These are phyloP conservation scores for Pseudonitzschia multiseries DNA, from an alignment of 108 stramenopile species.

Conservation along the genomic window DNA sequence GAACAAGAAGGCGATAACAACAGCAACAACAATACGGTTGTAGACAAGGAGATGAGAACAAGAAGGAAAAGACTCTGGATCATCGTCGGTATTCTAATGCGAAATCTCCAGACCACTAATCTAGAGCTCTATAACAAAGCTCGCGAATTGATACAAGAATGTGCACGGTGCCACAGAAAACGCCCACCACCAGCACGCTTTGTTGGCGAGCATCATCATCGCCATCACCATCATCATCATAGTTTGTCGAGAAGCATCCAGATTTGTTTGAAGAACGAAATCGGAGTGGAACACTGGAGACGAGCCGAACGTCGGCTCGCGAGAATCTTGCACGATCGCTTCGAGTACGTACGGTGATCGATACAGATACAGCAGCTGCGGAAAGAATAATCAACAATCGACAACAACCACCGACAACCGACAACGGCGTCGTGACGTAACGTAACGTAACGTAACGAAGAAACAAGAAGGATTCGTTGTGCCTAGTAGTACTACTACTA, in stretches of 20 bases:
- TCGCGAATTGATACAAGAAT: background rate
- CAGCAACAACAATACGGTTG: slow-evolving; percentile 18
- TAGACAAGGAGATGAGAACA: slow-evolving; percentile 17
- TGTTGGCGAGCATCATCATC: background rate
- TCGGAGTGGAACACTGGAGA: slow-evolving; percentile 13
- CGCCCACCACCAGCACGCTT: background rate
- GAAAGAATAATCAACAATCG: no score
- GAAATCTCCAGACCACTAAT: background rate
- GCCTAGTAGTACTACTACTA: no score
- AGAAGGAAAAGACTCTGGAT: slow-evolving; percentile 19
- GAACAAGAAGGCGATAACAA: background rate
- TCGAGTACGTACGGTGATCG: background rate
- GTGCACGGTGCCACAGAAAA: background rate
- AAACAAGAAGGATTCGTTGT: no score
- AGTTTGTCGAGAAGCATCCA: slow-evolving; percentile 10
- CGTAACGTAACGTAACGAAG: no score
- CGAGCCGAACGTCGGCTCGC: slow-evolving; percentile 6
- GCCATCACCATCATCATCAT: background rate
- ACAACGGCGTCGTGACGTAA: no score
- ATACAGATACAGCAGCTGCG: background rate
- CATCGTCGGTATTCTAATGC: slow-evolving; percentile 9
- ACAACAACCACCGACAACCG: no score
- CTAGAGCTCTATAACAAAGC: slow-evolving; percentile 6
- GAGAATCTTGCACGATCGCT: background rate
- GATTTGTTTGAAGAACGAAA: background rate